Base-by-base conservation (phyloP, 2,329 filamentous ascomycete genomes). In the Alternaria infectoria region DNA sequence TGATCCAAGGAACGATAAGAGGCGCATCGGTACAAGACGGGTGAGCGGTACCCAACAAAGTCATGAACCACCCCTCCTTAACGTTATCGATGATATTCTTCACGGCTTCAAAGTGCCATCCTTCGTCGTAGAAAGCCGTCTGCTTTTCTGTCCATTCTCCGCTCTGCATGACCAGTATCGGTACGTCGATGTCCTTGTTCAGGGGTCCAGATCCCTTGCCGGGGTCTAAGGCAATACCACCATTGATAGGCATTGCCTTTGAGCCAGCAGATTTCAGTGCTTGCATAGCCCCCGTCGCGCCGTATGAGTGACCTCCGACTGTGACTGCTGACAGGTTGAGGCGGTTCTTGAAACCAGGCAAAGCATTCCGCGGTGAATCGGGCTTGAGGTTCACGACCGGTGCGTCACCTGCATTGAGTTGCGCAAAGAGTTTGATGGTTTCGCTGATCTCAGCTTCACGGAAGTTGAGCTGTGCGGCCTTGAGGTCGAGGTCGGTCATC, bases 11-110 rank as follows among this genome's bases (percentile, higher is more conserved):
- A 64, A 90, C 85, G 8, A 91, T 83, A 3, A 91, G 80, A 0
- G 89, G 88, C 15, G 89, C 89, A 70, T 91, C 89, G 0, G 89
- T 90, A 19, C 90, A 86, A 10, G 85, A 87, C 0, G 89, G 88
- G 69, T 91, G 89, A 0, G 87, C 76, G 80, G 74, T 73, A 26
- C 77, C 77, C 68, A 69, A 75, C 71, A 81, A 68, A 1, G 82
- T 84, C 70, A 82, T 75, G 67, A 83, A 83, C 82, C 82, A 84
- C 77, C 58, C 83, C 77, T 61, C 79, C 68, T 65, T 85, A 77
- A 50, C 86, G 80, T 62, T 79, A 76, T 81, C 77, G 2, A 86
- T 86, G 3, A 91, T 80, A 8, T 86, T 85, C 59, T 83, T 84
- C 8, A 91, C 88, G 0, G 87, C 86, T 36, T 88, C 85, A 62